Evolutionary conservation across 352 stramenopile genomes (phyloP).

Genomic region (Globisporangium iwayamae): DNA sequence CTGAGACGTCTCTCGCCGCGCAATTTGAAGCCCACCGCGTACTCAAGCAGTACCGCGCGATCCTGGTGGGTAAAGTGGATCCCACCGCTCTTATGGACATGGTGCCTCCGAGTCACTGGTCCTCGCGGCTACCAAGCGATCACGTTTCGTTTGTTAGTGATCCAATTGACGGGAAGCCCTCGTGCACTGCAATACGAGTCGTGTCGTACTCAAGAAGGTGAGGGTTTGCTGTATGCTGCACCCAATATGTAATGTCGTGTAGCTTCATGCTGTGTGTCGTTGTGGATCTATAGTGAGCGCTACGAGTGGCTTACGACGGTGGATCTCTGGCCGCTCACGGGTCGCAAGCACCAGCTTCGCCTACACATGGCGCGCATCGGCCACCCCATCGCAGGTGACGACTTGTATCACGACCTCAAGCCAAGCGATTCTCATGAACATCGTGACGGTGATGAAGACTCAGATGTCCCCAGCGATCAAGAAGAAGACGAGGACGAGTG

Average conservation of each 20-base stretch:
- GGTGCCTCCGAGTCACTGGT: not conserved
- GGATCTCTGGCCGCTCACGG: constrained; percentile 65
- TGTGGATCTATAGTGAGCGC: constrained; percentile 21
- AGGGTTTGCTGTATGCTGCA: not conserved
- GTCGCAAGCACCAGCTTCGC: constrained; percentile 68
- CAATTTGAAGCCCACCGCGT: constrained; percentile 48
- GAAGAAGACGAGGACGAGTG: not conserved
- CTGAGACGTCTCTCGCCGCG: constrained; percentile 35
- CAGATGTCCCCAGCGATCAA: not conserved
- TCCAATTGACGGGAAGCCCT: constrained; percentile 25
- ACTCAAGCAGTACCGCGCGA: constrained; percentile 51
- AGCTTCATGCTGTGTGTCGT: not conserved
- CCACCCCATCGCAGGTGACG: constrained; percentile 63
- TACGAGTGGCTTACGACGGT: constrained; percentile 64
- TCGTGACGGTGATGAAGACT: not conserved
- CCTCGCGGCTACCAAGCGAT: not conserved
- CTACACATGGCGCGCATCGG: constrained; percentile 50
- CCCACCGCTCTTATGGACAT: not conserved
- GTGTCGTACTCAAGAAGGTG: constrained; percentile 35
- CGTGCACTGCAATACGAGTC: constrained; percentile 29
- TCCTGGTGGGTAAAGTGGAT: constrained; percentile 33
- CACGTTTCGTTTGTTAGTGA: constrained; percentile 25
- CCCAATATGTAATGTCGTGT: too few species aligned
- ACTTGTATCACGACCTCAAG: constrained; percentile 45
- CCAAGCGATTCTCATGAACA: not conserved